phyloP scores from a whole-genome alignment of 2,329 filamentous ascomycete species.

The Colletotrichum spinosum region DNA sequence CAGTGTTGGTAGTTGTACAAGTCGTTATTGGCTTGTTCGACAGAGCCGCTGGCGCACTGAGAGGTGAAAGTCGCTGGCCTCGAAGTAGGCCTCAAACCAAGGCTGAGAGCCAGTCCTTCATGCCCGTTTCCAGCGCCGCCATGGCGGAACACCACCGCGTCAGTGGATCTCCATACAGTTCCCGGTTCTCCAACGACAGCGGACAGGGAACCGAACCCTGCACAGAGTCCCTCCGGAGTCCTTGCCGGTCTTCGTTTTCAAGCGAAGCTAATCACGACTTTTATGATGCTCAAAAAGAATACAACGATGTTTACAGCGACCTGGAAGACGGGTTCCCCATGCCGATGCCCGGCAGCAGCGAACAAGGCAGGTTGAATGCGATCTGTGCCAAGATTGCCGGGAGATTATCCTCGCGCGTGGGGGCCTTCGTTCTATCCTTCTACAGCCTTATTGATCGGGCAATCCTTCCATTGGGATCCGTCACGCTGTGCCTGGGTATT shows the following conservation, averaged over 20 bases:
- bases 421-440: constrained; percentile 67
- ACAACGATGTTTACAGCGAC: constrained; percentile 61
- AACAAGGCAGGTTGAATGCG: constrained; percentile 45
- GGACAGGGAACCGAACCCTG: constrained; percentile 79
- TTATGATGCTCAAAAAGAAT: constrained; percentile 52
- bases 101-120: constrained; percentile 68
- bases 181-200: constrained; percentile 77
- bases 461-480: constrained; percentile 82
- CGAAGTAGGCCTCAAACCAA: constrained; percentile 13
- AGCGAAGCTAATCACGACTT: constrained; percentile 51
- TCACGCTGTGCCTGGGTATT: constrained; percentile 77
- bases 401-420: constrained; percentile 66
- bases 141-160: constrained; percentile 63
- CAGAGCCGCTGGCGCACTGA: constrained; percentile 60
- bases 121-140: constrained; percentile 69
- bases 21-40: constrained; percentile 75
- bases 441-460: constrained; percentile 81
- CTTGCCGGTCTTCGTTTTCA: constrained; percentile 70
- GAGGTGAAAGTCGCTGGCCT: constrained; percentile 3
- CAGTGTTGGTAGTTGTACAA: constrained; percentile 78
- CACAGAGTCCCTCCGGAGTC: constrained; percentile 74
- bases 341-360: constrained; percentile 54
- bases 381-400: constrained; percentile 65
- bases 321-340: constrained; percentile 50
- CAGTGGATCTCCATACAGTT: constrained; percentile 42